A percentile compares a stretch with the other conserved stretches of the same genome.
Evolutionary conservation across 768 basidiomycete genomes (phyloP).

Genomic region (Mycena filopes): DNA sequence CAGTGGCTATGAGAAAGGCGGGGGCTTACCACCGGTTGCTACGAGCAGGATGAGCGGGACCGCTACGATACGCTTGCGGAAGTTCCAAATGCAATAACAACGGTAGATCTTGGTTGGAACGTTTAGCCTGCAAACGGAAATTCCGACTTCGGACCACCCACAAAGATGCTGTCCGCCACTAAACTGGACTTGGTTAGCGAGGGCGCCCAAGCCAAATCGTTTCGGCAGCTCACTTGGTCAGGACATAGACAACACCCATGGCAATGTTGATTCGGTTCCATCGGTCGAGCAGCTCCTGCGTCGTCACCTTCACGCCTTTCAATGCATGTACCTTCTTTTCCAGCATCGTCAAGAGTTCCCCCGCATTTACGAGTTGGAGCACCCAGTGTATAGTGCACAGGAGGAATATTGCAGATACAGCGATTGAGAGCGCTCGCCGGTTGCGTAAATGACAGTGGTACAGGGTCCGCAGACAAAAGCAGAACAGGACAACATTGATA

Average conservation of each 20-base stretch:
- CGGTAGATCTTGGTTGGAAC: conserved; percentile 35
- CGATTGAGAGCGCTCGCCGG: conserved; percentile 9
- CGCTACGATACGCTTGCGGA: conserved; percentile 35
- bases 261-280: conserved; percentile 26
- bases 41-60: conserved; percentile 34
- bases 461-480: conserved; percentile 33
- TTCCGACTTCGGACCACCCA: conserved; percentile 7
- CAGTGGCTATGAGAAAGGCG: too few species aligned
- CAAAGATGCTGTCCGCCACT: conserved; percentile 42
- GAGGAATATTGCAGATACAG: conserved; percentile 16
- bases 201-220: neutral
- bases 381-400: conserved; percentile 25
- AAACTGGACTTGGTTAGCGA: conserved; percentile 26
- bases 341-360: conserved; percentile 7
- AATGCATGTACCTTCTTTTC: neutral
- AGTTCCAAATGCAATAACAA: conserved; percentile 43
- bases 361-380: conserved; percentile 30
- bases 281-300: neutral
- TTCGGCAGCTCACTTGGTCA: conserved; percentile 44
- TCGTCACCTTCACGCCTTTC: neutral
- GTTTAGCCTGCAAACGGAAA: neutral
- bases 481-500: conserved; percentile 44
- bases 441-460: conserved; percentile 11
- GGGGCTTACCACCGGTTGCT: conserved; percentile 36
- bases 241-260: conserved; percentile 38